phyloP scores from a whole-genome alignment of 2,329 filamentous ascomycete species.

The Sporothrix dimorphospora region DNA sequence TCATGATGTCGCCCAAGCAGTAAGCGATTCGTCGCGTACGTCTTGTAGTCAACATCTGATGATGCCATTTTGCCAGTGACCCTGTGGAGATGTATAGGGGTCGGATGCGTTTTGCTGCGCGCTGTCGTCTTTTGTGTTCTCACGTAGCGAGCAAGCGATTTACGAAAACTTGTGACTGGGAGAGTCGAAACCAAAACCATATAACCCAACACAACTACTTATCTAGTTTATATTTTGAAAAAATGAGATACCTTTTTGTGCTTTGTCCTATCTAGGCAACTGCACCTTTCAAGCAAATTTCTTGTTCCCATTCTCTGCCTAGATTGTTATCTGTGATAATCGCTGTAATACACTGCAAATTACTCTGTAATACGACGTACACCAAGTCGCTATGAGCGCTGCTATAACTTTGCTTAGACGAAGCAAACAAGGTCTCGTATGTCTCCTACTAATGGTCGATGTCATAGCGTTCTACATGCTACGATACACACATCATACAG shows the following conservation, averaged over 20 bases:
- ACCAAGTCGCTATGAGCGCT: too few relatives aligned
- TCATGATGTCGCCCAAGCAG: constrained; percentile 40
- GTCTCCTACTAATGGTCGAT: not conserved
- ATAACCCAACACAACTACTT: constrained; percentile 10
- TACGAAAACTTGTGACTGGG: not conserved
- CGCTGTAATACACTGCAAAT: not conserved
- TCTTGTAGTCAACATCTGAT: too few relatives aligned
- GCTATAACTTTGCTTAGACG: too few relatives aligned
- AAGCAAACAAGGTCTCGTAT: too few relatives aligned
- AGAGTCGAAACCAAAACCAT: not conserved
- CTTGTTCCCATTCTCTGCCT: not conserved
- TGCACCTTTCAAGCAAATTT: not conserved
- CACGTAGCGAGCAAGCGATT: not conserved
- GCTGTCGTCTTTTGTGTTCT: constrained; percentile 15
- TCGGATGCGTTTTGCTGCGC: not conserved
- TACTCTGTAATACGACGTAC: not conserved
- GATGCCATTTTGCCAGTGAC: too few relatives aligned
- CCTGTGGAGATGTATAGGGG: too few relatives aligned
- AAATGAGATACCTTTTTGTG: constrained; percentile 10
- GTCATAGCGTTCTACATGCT: not conserved
- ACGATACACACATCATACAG: not conserved
- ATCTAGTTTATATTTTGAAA: not conserved
- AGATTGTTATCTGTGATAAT: not conserved
- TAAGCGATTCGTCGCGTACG: constrained; percentile 28
- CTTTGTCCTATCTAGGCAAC: not conserved